Conservation (phyloP, 1,284 basidiomycete genomes). For the Chalciporus sp. region DNA sequence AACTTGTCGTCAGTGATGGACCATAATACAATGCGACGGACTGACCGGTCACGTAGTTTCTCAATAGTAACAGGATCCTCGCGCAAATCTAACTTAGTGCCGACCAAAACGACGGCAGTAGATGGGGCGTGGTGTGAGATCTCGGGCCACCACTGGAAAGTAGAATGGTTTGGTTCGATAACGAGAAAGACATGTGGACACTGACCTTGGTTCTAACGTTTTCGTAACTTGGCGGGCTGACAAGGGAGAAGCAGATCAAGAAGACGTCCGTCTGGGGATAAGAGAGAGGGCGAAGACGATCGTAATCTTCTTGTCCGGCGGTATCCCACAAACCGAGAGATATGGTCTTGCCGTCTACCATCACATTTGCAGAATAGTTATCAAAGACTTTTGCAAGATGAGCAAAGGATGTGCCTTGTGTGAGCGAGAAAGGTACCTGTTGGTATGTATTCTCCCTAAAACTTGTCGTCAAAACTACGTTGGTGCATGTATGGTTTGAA, state of each 20-base stretch:
- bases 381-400: conserved; percentile 71
- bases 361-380: conserved; percentile 95
- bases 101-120: conserved; percentile 94
- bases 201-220: conserved; percentile 96
- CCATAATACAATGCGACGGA: conserved; percentile 4
- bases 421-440: conserved; percentile 62
- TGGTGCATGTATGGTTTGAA: conserved; percentile 17
- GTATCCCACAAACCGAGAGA: conserved; percentile 98
- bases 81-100: conserved; percentile 97
- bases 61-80: conserved; percentile 92
- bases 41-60: conserved; percentile 87
- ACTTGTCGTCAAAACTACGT: conserved; percentile 11
- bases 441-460: conserved; percentile 94
- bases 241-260: conserved; percentile 98
- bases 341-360: conserved; percentile 99
- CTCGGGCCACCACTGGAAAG: conserved; percentile 88
- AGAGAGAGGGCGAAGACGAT: conserved; percentile 95
- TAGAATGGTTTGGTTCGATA: conserved; percentile 8
- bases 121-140: conserved; percentile 96
- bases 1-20: conserved; percentile 10
- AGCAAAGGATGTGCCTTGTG: conserved; percentile 13
- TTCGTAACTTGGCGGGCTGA: conserved; percentile 96
- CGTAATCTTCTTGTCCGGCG: conserved; percentile 98
- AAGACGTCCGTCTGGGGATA: conserved; percentile 99
- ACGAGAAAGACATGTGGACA: conserved; percentile 10